phyloP scores from a whole-genome alignment of 208 protist genomes.

The Trypanosoma cruzi region DNA sequence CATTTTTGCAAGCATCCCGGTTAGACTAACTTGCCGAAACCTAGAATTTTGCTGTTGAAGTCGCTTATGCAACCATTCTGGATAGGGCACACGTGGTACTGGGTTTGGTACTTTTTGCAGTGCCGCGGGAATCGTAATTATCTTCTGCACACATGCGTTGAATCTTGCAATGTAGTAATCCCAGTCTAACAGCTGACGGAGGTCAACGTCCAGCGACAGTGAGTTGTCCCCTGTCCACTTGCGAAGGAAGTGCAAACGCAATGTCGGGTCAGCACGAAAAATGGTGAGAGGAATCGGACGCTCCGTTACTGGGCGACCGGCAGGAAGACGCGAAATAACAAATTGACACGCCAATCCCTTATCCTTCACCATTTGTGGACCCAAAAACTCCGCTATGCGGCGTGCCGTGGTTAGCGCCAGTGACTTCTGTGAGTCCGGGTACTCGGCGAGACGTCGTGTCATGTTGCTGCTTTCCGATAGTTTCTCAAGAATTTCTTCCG shows the following conservation, averaged over 20 bases:
- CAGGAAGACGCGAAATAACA: conserved; percentile 97
- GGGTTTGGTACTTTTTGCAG: conserved; percentile 97
- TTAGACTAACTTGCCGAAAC: conserved; percentile 73
- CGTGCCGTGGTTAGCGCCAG: conserved; percentile 98
- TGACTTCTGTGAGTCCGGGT: conserved; percentile 98
- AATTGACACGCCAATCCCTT: conserved; percentile 97
- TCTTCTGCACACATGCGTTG: conserved; percentile 98
- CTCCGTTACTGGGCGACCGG: conserved; percentile 96
- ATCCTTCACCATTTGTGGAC: conserved; percentile 98
- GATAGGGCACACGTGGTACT: conserved; percentile 96
- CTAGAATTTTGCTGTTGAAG: conserved; percentile 83
- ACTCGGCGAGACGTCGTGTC: conserved; percentile 96
- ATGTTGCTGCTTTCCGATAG: conserved; percentile 98
- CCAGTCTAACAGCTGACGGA: conserved; percentile 98
- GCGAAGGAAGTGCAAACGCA: conserved; percentile 92
- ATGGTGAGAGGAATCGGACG: conserved; percentile 98
- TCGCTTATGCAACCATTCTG: conserved; percentile 97
- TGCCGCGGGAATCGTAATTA: conserved; percentile 99
- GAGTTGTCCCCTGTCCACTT: conserved; percentile 95
- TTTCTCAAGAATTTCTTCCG: conserved; percentile 97
- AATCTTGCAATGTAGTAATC: conserved; percentile 99
- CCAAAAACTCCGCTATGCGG: conserved; percentile 98
- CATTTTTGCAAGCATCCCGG: conserved; percentile 57
- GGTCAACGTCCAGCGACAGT: conserved; percentile 60
- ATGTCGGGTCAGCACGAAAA: conserved; percentile 94